A percentile compares a stretch with the other conserved stretches of the same genome.
These are phyloP conservation scores for Tolypocladium inflatum DNA, from an alignment of 2,329 filamentous ascomycete species.

Conservation along the genomic window DNA sequence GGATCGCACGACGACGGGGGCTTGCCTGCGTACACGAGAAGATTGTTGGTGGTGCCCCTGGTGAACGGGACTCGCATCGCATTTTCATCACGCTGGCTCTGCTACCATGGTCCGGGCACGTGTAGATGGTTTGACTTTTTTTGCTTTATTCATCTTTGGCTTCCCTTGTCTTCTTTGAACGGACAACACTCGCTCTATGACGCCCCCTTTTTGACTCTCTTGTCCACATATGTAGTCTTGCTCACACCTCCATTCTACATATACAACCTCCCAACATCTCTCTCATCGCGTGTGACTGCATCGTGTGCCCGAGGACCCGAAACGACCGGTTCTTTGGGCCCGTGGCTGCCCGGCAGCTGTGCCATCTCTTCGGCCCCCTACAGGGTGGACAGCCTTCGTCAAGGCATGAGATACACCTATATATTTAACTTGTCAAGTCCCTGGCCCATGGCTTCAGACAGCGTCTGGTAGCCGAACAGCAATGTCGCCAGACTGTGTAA, in stretches of 20 bases:
- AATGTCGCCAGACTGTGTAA: slow-evolving; percentile 96
- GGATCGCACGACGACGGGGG: not conserved
- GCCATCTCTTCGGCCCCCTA: not conserved
- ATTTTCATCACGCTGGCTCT: not conserved
- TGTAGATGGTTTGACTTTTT: not conserved
- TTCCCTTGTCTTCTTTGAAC: not conserved
- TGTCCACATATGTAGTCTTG: not conserved
- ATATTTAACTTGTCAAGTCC: not conserved
- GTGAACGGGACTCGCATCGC: not conserved
- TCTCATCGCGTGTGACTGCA: not conserved
- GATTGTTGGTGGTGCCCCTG: not conserved
- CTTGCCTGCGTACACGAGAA: not conserved
- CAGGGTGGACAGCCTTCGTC: not conserved
- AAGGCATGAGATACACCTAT: not conserved
- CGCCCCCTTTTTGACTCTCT: not conserved
- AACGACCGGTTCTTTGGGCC: not conserved
- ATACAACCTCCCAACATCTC: not conserved
- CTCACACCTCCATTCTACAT: not conserved
- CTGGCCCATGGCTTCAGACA: slow-evolving; percentile 38
- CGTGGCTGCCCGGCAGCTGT: not conserved
- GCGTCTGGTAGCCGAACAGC: slow-evolving; percentile 90
- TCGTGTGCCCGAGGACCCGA: not conserved
- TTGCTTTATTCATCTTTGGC: not conserved
- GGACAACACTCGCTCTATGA: not conserved
- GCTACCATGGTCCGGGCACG: not conserved